Conservation (phyloP, 2,329 filamentous ascomycete species). For the Aspergillus nomiae region DNA sequence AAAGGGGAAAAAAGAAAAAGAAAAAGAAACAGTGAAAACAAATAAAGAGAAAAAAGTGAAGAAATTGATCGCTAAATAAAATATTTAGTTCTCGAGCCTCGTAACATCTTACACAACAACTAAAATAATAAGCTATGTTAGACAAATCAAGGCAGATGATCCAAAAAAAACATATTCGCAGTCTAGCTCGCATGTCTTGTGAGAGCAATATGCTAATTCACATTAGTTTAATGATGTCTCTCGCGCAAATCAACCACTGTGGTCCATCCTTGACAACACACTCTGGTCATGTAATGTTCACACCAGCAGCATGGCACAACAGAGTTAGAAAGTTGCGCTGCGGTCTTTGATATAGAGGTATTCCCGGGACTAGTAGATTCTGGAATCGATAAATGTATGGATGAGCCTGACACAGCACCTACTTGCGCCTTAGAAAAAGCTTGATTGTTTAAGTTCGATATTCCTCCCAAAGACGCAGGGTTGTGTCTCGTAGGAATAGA, state of each 20-base stretch:
- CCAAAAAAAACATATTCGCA: neutral
- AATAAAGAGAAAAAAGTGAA: neutral
- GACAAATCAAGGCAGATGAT: neutral
- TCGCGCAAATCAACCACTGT: conserved; percentile 68
- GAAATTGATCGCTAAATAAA: neutral
- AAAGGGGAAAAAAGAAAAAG: neutral
- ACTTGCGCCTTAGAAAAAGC: neutral
- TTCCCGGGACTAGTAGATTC: conserved; percentile 8
- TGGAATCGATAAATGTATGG: neutral
- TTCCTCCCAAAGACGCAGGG: neutral
- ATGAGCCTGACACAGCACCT: neutral
- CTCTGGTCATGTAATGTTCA: conserved; percentile 67
- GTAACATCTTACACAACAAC: neutral
- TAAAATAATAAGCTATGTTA: neutral
- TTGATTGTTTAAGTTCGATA: neutral
- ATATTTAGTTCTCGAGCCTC: neutral
- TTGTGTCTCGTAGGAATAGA: conserved; percentile 1
- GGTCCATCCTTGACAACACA: conserved; percentile 69
- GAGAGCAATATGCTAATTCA: neutral
- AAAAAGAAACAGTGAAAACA: neutral
- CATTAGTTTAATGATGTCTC: conserved; percentile 44
- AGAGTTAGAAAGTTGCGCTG: conserved; percentile 5
- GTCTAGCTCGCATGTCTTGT: neutral
- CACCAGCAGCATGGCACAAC: conserved; percentile 72
- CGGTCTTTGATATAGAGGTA: conserved; percentile 3